Evolutionary conservation across 345 rosid genomes (phyloP), one percentile per base, ranked within the genome.

Genomic region (Gossypium sturtianum): DNA sequence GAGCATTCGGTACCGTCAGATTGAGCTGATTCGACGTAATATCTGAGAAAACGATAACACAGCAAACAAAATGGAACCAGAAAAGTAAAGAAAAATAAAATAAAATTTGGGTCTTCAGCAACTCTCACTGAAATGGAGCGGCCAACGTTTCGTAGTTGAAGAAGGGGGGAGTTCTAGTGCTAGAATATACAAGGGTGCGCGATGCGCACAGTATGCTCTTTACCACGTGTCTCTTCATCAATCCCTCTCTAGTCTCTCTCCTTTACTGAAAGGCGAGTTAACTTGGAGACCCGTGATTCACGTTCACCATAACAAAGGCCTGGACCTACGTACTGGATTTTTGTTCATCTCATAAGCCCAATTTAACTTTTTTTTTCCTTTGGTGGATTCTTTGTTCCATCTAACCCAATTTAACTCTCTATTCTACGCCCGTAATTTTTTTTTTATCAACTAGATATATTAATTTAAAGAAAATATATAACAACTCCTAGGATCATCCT

Each of bases 1-100:
- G 58, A 89, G 80, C 98, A 93, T 93, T 78, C 16, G 65, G 22
- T 27, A 54, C 29, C 12, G 73, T 29, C 16, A 45, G 49, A 23
- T 53, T 57, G 70, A 74, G 57, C 29, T 5, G 73, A 17, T 69
- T 47, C 9, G 5, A 13, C 49, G 22, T 27, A 74, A 69, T 49
- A 72, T 56, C 62, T 82, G 69, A 47, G 76, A 67, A 66, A 80
- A 76, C 17, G 73, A 70, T 56, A 48, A 12, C 12, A 70, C 2
- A 20, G 23, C 2, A 27, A 51, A 17, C 13, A 64, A 41, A 38
- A 41, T 34, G 22, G 65, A 7, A 60, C 15, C 2, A 34, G 17
- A 7, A 29, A 61, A 29, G 15, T 4, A 27, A 60, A 27, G 2
- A 27, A 57, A 10, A 34, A 34, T 34, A 34, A 34, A 34, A 34